Percentiles rank a stretch among this genome's conserved stretches.
Conservation (phyloP, 2,329 filamentous ascomycete genomes). For the Epichloe aotearoae region DNA sequence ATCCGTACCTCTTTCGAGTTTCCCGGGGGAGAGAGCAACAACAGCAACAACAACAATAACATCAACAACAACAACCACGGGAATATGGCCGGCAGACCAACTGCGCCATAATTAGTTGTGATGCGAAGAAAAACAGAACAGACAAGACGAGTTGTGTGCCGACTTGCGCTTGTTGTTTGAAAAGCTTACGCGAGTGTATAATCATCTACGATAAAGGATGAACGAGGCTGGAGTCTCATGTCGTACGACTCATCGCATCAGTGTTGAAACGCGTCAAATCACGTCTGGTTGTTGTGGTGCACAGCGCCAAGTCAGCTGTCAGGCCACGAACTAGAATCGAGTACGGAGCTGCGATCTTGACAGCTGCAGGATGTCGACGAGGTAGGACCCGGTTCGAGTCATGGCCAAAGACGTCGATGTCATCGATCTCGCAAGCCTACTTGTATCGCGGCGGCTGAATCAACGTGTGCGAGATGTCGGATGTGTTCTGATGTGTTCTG, state of each 20-base stretch:
- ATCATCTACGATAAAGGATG: not conserved
- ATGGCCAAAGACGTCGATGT: not conserved
- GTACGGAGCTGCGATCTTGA: not conserved
- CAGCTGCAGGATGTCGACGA: not conserved
- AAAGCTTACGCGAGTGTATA: not conserved
- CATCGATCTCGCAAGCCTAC: too few relatives aligned
- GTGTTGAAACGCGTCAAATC: not conserved
- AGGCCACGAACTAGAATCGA: not conserved
- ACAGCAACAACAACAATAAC: too few relatives aligned
- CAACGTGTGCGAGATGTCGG: too few relatives aligned
- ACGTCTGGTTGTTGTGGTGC: not conserved
- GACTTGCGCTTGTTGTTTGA: not conserved
- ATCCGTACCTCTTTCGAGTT: too few relatives aligned
- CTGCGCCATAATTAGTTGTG: too few relatives aligned
- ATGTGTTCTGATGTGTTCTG: too few relatives aligned
- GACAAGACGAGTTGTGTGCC: too few relatives aligned
- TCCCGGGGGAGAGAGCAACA: too few relatives aligned
- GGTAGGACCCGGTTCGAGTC: not conserved
- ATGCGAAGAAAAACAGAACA: not conserved
- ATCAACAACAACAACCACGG: too few relatives aligned
- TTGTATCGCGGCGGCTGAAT: too few relatives aligned
- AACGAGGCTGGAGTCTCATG: not conserved
- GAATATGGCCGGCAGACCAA: too few relatives aligned
- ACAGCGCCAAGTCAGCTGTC: not conserved
- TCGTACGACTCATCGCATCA: not conserved